A percentile compares a stretch with the other conserved stretches of the same genome.
Evolutionary conservation across 2,329 filamentous ascomycete genomes (phyloP).

Genomic region (Pyrenochaeta sp.): DNA sequence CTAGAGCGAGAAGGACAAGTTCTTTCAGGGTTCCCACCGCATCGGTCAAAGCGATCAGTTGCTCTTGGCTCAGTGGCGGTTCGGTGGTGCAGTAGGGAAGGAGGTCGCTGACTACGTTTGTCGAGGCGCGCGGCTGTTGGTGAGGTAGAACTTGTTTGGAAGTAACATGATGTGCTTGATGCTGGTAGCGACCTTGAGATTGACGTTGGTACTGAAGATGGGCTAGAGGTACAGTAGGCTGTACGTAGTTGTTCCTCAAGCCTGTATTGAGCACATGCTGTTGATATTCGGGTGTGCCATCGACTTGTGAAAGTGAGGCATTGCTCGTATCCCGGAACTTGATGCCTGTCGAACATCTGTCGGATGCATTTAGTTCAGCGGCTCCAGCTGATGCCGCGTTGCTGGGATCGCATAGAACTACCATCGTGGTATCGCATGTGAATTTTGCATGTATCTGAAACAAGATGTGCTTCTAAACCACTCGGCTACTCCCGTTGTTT

Average conservation of each 20-base stretch:
- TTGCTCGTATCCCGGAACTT: background rate
- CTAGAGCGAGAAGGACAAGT: constrained; percentile 38
- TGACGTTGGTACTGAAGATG: constrained; percentile 1
- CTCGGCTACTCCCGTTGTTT: background rate
- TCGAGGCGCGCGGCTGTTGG: background rate
- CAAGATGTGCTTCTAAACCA: background rate
- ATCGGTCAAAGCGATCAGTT: constrained; percentile 44
- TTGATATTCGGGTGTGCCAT: constrained; percentile 16
- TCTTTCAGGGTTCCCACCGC: constrained; percentile 43
- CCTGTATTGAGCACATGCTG: background rate
- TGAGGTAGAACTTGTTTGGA: constrained; percentile 1
- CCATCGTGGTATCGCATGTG: background rate
- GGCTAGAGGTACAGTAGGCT: background rate
- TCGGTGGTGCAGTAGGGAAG: constrained; percentile 42
- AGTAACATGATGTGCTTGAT: background rate
- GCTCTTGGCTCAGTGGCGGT: constrained; percentile 27
- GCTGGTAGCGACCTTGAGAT: constrained; percentile 1
- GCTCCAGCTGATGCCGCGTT: background rate
- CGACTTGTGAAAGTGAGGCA: constrained; percentile 6
- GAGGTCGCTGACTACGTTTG: constrained; percentile 28
- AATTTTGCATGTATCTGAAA: background rate
- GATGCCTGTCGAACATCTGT: background rate
- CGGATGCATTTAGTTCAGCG: background rate
- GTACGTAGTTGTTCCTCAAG: background rate
- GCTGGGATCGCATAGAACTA: background rate